A percentile compares a stretch with the other conserved stretches of the same genome.
phyloP scores from a whole-genome alignment of 2,329 filamentous ascomycete species.

The Graphiopsis chlorocephala region DNA sequence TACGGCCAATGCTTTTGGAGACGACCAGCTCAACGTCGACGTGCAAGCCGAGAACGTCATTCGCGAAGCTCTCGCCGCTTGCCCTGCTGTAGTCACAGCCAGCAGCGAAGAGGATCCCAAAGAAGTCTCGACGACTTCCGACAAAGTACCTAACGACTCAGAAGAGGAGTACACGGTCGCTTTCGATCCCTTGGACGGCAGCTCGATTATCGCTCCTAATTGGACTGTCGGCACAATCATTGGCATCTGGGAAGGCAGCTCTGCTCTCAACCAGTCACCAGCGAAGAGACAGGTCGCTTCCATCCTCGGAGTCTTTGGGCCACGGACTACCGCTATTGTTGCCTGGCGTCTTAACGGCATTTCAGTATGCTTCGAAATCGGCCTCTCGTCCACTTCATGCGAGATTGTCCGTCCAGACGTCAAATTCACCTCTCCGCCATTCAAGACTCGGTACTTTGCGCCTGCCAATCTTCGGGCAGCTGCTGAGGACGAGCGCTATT shows the following conservation, averaged over 20 bases:
- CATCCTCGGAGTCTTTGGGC: conserved; percentile 36
- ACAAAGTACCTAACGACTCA: conserved; percentile 41
- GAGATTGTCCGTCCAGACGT: conserved; percentile 46
- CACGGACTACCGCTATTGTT: conserved; percentile 47
- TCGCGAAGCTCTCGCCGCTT: conserved; percentile 44
- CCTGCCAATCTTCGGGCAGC: conserved; percentile 61
- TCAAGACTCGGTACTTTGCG: conserved; percentile 58
- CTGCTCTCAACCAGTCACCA: conserved; percentile 28
- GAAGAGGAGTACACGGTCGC: conserved; percentile 56
- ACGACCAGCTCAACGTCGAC: conserved; percentile 60
- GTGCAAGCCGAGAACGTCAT: conserved; percentile 51
- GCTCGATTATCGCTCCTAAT: conserved; percentile 51
- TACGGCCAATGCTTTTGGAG: conserved; percentile 57
- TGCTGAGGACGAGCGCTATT: conserved; percentile 51
- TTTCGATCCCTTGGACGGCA: conserved; percentile 64
- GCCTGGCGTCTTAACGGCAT: conserved; percentile 45
- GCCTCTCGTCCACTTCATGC: conserved; percentile 32
- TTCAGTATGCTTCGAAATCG: conserved; percentile 53
- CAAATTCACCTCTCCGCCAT: conserved; percentile 38
- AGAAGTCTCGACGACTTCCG: conserved; percentile 11
- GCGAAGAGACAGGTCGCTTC: conserved; percentile 31
- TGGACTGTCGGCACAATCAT: conserved; percentile 54
- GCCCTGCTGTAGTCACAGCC: conserved; percentile 49
- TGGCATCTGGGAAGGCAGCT: conserved; percentile 50
- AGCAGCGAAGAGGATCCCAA: conserved; percentile 61